These are phyloP conservation scores for Xylaria cubensis DNA, from an alignment of 495 filamentous ascomycete genomes.

Conservation along the genomic window DNA sequence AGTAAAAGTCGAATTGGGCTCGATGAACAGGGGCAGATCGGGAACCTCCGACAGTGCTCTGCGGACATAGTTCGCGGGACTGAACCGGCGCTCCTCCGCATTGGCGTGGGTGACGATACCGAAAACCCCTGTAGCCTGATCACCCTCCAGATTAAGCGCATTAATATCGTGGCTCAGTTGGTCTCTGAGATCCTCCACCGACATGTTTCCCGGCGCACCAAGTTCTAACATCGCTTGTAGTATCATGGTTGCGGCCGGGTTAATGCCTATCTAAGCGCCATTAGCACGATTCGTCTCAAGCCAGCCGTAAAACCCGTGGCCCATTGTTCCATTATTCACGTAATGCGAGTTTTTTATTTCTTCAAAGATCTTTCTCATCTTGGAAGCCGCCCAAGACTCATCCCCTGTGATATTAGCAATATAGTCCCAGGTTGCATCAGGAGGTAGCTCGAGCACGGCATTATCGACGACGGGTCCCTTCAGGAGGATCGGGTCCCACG, in stretches of 20 bases:
- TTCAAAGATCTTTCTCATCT: constrained; percentile 46
- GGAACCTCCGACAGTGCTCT: constrained; percentile 38
- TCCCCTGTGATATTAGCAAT: constrained; percentile 48
- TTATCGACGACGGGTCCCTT: constrained; percentile 41
- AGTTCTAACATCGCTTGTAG: constrained; percentile 47
- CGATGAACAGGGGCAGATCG: constrained; percentile 44
- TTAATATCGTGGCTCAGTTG: constrained; percentile 33
- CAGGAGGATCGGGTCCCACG: constrained; percentile 47
- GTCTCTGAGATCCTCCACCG: constrained; percentile 29
- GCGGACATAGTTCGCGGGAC: constrained; percentile 45
- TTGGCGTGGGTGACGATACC: constrained; percentile 47
- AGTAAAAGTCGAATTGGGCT: constrained; percentile 46
- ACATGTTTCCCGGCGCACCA: constrained; percentile 34
- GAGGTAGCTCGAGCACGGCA: constrained; percentile 35
- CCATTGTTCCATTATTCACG: constrained; percentile 37
- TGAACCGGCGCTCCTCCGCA: constrained; percentile 40
- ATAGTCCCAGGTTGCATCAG: constrained; percentile 42
- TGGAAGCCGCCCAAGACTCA: constrained; percentile 42
- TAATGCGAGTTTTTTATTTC: constrained; percentile 50
- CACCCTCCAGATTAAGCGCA: constrained; percentile 38
- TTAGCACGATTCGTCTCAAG: constrained; percentile 44
- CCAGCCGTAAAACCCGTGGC: constrained; percentile 51
- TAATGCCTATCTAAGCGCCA: constrained; percentile 43
- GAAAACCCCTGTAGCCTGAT: constrained; percentile 41
- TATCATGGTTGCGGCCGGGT: constrained; percentile 42